Evolutionary conservation across 345 rosid genomes (phyloP), one percentile per base, ranked within the genome.

Genomic region (Lenwebbia sp.): DNA sequence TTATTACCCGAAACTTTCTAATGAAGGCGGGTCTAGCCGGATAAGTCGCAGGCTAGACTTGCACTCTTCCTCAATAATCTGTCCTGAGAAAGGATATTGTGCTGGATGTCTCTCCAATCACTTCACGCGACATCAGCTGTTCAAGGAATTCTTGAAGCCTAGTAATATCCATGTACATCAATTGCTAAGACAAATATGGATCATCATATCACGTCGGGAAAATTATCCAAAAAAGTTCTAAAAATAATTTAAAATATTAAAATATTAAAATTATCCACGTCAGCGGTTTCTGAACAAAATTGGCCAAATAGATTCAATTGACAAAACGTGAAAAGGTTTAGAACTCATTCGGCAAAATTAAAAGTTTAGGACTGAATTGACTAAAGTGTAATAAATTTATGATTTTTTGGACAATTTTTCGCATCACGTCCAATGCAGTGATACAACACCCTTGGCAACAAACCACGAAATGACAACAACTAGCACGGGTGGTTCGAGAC

Each of bases 371-470:
- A 47, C 3, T 10, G 12, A 47, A 47, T 47, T 47, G 50, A 47
- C 1, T 7, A 47, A 47, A 47, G 12, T 40, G 40, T 40, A 40
- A 40, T 40, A 40, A 40, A 4, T 40, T 40, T 40, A 40, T 2
- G 4, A 40, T 40, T 40, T 40, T 47, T 10, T 10, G 8, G 7
- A 9, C 12, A 47, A 47, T 47, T 47, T 47, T 47, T 6, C 49
- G 10, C 1, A 37, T 33, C 3, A 5, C 2, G 5, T 60, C 74
- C 4, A 0, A 30, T n/a, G 17, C 6, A 13, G 19, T 30, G 14
- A n/a, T 1, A 7, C 37, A 58, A 58, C 70, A n/a, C 70, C 33
- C 33, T n/a, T n/a, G 28, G 33, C 2, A 1, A 60, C 74, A 60
- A 60, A n/a, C 52, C 52, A 50, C 13, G 52, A 50, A 50, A 28